A percentile compares a stretch with the other conserved stretches of the same genome.
phyloP scores from a whole-genome alignment of 148 eudicot species.

The Silene uniflora region DNA sequence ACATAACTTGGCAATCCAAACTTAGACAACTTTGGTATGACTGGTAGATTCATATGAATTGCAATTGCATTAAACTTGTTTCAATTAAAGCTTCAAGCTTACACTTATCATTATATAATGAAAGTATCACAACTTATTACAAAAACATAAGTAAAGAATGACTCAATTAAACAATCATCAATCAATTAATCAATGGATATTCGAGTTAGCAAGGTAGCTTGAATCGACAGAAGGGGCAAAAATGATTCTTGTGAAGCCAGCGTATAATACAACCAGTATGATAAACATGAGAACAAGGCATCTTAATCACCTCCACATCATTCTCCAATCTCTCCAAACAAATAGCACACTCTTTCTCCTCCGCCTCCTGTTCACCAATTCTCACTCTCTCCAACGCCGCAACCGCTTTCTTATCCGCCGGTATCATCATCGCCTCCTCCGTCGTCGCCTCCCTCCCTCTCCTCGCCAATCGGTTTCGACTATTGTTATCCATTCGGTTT shows the following conservation, averaged over 20 bases:
- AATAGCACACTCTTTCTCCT: conserved; percentile 30
- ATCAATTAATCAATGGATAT: neutral
- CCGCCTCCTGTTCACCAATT: conserved; percentile 2
- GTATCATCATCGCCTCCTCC: conserved; percentile 7
- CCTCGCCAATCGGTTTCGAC: neutral
- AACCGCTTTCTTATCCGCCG: conserved; percentile 29
- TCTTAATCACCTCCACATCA: conserved; percentile 23
- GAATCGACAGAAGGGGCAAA: conserved; percentile 38
- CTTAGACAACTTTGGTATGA: too few species aligned
- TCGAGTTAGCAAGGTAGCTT: conserved; percentile 19
- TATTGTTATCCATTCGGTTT: conserved; percentile 15
- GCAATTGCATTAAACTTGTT: too few species aligned
- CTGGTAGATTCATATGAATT: too few species aligned
- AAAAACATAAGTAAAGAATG: neutral
- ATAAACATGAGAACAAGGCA: conserved; percentile 37
- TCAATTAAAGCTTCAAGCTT: neutral
- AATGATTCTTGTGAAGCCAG: conserved; percentile 30
- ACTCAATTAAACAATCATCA: neutral
- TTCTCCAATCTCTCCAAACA: conserved; percentile 29
- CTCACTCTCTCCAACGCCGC: conserved; percentile 30
- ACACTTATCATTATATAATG: neutral
- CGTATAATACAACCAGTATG: conserved; percentile 25
- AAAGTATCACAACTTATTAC: neutral
- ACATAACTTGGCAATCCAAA: too few species aligned
- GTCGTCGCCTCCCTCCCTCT: conserved; percentile 13